A percentile compares a stretch with the other conserved stretches of the same genome.
phyloP scores from a whole-genome alignment of 2,329 filamentous ascomycete species.

The Metarhizium guizhouense region DNA sequence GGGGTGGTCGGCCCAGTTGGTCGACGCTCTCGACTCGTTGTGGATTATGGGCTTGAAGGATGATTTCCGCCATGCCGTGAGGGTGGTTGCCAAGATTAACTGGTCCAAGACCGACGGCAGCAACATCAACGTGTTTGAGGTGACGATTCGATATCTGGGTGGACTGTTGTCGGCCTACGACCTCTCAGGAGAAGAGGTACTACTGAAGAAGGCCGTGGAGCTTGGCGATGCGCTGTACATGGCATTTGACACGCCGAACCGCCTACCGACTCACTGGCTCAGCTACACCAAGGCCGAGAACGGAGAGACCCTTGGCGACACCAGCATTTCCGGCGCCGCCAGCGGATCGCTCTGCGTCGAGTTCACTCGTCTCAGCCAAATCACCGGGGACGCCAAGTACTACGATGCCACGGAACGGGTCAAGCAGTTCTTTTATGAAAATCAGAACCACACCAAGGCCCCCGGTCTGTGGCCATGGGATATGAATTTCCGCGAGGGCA shows the following conservation, averaged over 20 bases:
- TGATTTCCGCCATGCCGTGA: slow-evolving; percentile 45
- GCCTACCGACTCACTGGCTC: slow-evolving; percentile 38
- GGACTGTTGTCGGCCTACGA: slow-evolving; percentile 45
- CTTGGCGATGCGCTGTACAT: slow-evolving; percentile 44
- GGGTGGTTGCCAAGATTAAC: slow-evolving; percentile 40
- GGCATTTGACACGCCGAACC: slow-evolving; percentile 46
- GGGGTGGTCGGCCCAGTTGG: slow-evolving; percentile 49
- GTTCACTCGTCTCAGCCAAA: slow-evolving; percentile 65
- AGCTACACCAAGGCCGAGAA: slow-evolving; percentile 32
- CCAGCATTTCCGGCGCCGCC: slow-evolving; percentile 33
- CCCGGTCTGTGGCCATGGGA: slow-evolving; percentile 65
- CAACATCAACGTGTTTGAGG: slow-evolving; percentile 52
- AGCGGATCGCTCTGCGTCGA: slow-evolving; percentile 62
- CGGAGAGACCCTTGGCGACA: slow-evolving; percentile 27
- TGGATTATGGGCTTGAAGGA: slow-evolving; percentile 50
- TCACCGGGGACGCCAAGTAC: slow-evolving; percentile 64
- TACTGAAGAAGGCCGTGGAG: slow-evolving; percentile 43
- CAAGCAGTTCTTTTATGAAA: slow-evolving; percentile 55
- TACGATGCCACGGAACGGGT: slow-evolving; percentile 70
- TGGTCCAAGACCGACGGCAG: slow-evolving; percentile 37
- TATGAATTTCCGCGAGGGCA: slow-evolving; percentile 52
- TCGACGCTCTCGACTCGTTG: slow-evolving; percentile 51
- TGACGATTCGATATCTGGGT: slow-evolving; percentile 47
- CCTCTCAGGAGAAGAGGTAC: slow-evolving; percentile 33
- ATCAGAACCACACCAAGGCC: slow-evolving; percentile 57